These are phyloP conservation scores for Fallopia convolvulus DNA, from an alignment of 148 eudicot species.

Conservation along the genomic window DNA sequence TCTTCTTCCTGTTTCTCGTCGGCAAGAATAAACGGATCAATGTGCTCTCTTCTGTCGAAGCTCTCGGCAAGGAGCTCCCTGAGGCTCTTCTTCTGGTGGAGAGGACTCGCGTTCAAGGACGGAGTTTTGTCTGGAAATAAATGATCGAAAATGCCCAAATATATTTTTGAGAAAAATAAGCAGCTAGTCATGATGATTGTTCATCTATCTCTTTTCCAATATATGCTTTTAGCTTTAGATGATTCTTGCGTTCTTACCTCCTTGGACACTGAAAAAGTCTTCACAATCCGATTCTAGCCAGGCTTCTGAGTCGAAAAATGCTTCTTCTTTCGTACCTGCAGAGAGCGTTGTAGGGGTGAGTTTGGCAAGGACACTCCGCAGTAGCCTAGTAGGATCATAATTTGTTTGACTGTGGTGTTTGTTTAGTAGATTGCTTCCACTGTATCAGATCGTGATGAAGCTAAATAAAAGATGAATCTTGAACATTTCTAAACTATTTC, in stretches of 20 bases:
- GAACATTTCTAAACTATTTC: background rate
- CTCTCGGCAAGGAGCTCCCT: background rate
- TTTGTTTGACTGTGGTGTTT: too few species aligned
- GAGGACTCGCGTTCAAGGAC: background rate
- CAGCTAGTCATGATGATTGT: background rate
- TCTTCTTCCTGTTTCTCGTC: background rate
- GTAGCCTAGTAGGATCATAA: too few species aligned
- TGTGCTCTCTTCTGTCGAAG: background rate
- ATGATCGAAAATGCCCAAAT: too few species aligned
- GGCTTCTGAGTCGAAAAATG: background rate
- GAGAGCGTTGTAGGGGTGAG: background rate
- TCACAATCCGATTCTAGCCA: slow-evolving; percentile 2
- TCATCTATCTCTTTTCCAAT: background rate
- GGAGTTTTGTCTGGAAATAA: background rate
- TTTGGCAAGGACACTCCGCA: background rate
- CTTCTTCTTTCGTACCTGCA: background rate
- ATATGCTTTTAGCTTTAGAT: too few species aligned
- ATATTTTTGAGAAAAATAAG: background rate
- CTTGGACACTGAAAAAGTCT: slow-evolving; percentile 3
- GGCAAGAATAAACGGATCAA: background rate
- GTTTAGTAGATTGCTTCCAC: too few species aligned
- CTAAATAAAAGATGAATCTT: too few species aligned
- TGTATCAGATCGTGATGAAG: background rate
- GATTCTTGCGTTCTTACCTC: background rate
- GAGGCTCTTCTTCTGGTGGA: background rate